These are phyloP conservation scores for Candida sp. DNA, from an alignment of 1,139 yeast species.

Conservation along the genomic window DNA sequence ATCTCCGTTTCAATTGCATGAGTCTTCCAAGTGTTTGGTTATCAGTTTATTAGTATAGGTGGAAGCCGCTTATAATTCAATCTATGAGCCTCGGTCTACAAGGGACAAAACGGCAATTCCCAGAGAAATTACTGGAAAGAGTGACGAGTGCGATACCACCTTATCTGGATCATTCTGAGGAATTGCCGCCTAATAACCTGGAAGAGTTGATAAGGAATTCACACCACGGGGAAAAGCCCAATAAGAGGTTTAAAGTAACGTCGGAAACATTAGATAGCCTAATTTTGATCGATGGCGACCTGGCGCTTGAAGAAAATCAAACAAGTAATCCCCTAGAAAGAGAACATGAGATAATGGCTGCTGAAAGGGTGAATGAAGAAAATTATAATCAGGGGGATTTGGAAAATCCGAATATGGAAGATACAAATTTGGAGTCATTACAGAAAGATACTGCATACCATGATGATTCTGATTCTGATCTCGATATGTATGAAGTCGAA, in stretches of 20 bases:
- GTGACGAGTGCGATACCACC: background rate
- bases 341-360: background rate
- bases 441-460: background rate
- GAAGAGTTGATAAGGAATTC: background rate
- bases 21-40: no score
- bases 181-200: background rate
- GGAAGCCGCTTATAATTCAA: no score
- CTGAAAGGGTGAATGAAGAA: background rate
- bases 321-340: no score
- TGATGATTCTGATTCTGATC: background rate
- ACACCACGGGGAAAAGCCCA: background rate
- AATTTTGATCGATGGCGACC: background rate
- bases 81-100: no score
- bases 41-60: no score
- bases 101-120: no score
- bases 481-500: background rate
- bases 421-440: background rate
- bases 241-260: background rate
- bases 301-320: no score
- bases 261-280: background rate
- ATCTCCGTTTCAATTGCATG: no score
- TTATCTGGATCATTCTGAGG: background rate
- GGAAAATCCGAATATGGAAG: background rate
- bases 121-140: no score
- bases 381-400: background rate